phyloP scores from a whole-genome alignment of 129 eudicot species.

The Artemisia annua region DNA sequence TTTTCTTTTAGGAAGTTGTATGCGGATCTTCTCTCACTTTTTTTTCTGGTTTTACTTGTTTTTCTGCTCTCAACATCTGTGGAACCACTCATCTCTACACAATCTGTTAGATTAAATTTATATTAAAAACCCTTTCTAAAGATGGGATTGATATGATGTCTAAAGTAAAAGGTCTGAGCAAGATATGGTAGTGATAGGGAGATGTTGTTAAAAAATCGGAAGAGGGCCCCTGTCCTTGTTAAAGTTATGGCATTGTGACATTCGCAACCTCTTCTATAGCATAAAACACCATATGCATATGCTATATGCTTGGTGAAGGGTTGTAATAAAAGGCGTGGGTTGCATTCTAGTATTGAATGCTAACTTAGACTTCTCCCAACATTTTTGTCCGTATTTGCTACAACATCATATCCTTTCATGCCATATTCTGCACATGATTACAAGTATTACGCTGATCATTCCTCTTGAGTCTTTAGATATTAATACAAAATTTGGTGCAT shows the following conservation, averaged over 20 bases:
- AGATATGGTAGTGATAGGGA: conserved; percentile 39
- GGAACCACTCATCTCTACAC: background rate
- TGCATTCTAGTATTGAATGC: conserved; percentile 91
- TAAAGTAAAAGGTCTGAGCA: conserved; percentile 94
- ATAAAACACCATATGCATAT: conserved; percentile 35
- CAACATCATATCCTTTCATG: conserved; percentile 27
- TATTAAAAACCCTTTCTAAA: background rate
- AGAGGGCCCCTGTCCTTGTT: conserved; percentile 96
- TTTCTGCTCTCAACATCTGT: background rate
- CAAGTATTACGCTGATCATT: conserved; percentile 59
- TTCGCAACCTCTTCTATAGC: conserved; percentile 93
- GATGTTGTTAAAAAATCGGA: conserved; percentile 27
- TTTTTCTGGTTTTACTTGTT: background rate
- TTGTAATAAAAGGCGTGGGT: conserved; percentile 86
- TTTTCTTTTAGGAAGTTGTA: background rate
- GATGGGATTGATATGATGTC: conserved; percentile 77
- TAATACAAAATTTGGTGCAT: background rate
- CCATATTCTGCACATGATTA: conserved; percentile 65
- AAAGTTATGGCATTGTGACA: conserved; percentile 66
- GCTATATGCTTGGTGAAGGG: conserved; percentile 57
- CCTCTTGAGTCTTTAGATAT: background rate
- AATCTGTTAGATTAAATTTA: background rate
- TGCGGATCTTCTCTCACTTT: no score
- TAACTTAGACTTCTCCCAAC: conserved; percentile 88
- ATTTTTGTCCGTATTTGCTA: conserved; percentile 21